phyloP scores from a whole-genome alignment of 257 asterid species.

The Nyctanthes arbortristis region DNA sequence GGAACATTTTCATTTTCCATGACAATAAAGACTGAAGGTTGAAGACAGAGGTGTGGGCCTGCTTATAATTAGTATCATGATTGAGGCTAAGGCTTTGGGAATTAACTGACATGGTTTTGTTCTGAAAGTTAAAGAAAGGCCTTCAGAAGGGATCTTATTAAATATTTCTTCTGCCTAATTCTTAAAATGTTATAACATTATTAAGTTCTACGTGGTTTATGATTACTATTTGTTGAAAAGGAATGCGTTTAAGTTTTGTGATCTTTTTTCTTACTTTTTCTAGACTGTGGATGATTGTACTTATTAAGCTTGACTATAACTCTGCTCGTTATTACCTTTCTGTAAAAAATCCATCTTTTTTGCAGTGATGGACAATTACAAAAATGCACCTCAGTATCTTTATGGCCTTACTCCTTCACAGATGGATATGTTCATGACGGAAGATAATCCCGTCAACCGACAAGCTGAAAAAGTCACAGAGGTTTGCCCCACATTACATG shows the following conservation, averaged over 20 bases:
- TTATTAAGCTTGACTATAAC: neutral
- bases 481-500: constrained; percentile 39
- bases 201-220: neutral
- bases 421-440: constrained; percentile 95
- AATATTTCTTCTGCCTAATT: neutral
- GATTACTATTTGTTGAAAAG: constrained; percentile 1
- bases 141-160: neutral
- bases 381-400: constrained; percentile 72
- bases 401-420: constrained; percentile 89
- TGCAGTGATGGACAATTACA: constrained; percentile 84
- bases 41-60: neutral
- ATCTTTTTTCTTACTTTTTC: neutral
- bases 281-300: neutral
- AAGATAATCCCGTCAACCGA: constrained; percentile 68
- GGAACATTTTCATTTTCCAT: neutral
- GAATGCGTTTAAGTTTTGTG: neutral
- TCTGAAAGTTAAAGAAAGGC: constrained; percentile 14
- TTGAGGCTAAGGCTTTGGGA: neutral
- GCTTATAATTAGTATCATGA: neutral
- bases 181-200: constrained; percentile 11
- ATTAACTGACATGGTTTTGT: neutral
- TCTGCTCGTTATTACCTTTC: neutral
- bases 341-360: constrained; percentile 19
- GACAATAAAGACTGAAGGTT: too few relatives aligned
- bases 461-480: constrained; percentile 75